Evolutionary conservation across 2,329 filamentous ascomycete genomes (phyloP).

Genomic region (Aspergillus terreus): DNA sequence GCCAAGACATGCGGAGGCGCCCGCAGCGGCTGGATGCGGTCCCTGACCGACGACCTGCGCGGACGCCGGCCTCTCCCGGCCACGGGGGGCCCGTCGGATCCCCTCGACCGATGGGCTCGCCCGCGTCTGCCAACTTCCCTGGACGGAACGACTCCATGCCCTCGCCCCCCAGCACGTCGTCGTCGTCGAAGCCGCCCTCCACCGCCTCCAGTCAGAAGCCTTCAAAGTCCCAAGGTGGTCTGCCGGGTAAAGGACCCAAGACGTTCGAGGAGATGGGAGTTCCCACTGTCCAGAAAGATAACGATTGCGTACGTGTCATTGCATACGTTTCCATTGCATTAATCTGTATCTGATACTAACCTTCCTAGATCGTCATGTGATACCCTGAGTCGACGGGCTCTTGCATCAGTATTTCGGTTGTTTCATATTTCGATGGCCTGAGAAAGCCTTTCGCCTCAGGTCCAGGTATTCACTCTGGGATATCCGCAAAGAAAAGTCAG

Average conservation of each 20-base stretch:
- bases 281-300: conserved; percentile 74
- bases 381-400: conserved; percentile 23
- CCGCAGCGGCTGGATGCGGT: conserved; percentile 25
- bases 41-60: conserved; percentile 28
- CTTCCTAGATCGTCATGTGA: conserved; percentile 39
- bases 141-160: conserved; percentile 30
- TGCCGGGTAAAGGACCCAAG: conserved; percentile 72
- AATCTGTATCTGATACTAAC: conserved; percentile 9
- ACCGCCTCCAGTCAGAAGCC: conserved; percentile 35
- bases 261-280: conserved; percentile 99
- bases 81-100: conserved; percentile 21
- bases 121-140: conserved; percentile 30
- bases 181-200: conserved; percentile 36
- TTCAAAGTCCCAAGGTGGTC: conserved; percentile 27
- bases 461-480: background rate
- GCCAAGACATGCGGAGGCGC: conserved; percentile 28
- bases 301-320: conserved; percentile 69
- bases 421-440: conserved; percentile 15
- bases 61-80: conserved; percentile 26
- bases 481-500: background rate
- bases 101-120: conserved; percentile 25
- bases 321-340: background rate
- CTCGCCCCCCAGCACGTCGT: conserved; percentile 30
- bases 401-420: conserved; percentile 13
- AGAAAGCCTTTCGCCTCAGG: background rate